These are phyloP conservation scores for Pleurotus platypus DNA, from an alignment of 768 basidiomycete genomes.

Conservation along the genomic window DNA sequence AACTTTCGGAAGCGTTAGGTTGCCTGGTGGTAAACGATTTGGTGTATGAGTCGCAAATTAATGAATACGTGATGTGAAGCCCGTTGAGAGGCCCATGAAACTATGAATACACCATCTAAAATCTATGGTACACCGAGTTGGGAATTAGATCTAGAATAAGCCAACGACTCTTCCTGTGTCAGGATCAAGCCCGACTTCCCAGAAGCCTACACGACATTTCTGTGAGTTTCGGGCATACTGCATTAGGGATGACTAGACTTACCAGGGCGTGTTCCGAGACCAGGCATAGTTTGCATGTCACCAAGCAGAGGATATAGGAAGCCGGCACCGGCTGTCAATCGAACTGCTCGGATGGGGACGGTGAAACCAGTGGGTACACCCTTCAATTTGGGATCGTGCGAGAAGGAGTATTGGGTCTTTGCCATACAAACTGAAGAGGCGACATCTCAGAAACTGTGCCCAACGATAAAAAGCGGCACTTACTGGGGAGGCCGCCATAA, in stretches of 20 bases:
- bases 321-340: constrained; percentile 88
- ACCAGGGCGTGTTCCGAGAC: constrained; percentile 89
- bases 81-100: too few relatives aligned
- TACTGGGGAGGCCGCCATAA: constrained; percentile 74
- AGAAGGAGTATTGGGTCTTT: constrained; percentile 97
- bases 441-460: constrained; percentile 7
- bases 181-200: constrained; percentile 83
- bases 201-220: constrained; percentile 57
- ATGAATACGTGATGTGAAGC: not conserved
- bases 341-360: constrained; percentile 84
- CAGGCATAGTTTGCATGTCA: constrained; percentile 99
- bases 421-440: constrained; percentile 81
- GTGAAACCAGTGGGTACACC: constrained; percentile 90
- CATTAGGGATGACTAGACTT: constrained; percentile 11
- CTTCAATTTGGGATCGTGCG: constrained; percentile 89
- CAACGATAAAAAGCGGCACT: constrained; percentile 22
- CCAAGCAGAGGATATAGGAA: constrained; percentile 96
- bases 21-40: constrained; percentile 17
- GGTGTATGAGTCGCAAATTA: not conserved
- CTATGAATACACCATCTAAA: too few relatives aligned
- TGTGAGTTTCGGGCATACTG: too few relatives aligned
- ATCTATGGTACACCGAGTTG: not conserved
- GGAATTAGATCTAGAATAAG: constrained; percentile 55
- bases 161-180: constrained; percentile 82
- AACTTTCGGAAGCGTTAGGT: constrained; percentile 2